These are phyloP conservation scores for Aquilaria malaccensis DNA, from an alignment of 345 rosid species.

Conservation along the genomic window DNA sequence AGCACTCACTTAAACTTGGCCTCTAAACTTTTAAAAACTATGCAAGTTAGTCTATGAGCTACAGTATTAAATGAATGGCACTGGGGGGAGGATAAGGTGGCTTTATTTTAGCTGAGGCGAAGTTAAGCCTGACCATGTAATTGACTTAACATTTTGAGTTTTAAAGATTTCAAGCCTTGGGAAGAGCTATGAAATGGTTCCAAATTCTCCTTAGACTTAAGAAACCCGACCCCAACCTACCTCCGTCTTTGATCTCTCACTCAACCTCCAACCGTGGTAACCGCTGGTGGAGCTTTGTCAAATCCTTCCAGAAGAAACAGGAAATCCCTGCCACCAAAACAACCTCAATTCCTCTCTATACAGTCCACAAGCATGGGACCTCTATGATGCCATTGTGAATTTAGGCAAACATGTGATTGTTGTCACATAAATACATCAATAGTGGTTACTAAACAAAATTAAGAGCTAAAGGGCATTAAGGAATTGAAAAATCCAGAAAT, in stretches of 20 bases:
- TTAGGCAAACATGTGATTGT: slow-evolving; percentile 54
- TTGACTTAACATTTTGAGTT: background rate
- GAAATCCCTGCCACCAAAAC: background rate
- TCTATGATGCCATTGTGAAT: slow-evolving; percentile 20
- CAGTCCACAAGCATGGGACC: slow-evolving; percentile 8
- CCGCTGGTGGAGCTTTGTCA: slow-evolving; percentile 88
- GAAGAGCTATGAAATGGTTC: slow-evolving; percentile 83
- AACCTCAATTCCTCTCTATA: slow-evolving; percentile 5
- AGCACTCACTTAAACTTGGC: too few species aligned
- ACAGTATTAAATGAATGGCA: too few species aligned
- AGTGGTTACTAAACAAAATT: too few species aligned
- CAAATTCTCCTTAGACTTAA: slow-evolving; percentile 57
- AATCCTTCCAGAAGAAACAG: slow-evolving; percentile 43
- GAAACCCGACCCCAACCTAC: slow-evolving; percentile 34
- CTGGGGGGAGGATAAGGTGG: too few species aligned
- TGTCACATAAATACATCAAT: slow-evolving; percentile 27
- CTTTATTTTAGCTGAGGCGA: too few species aligned
- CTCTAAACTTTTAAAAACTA: too few species aligned
- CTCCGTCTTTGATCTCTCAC: slow-evolving; percentile 10
- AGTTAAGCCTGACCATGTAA: too few species aligned
- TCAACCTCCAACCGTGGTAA: slow-evolving; percentile 29
- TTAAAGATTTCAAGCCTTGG: slow-evolving; percentile 32
- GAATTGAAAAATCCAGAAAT: too few species aligned
- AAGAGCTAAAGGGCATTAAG: too few species aligned
- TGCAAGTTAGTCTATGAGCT: too few species aligned